Percentiles rank a stretch among this genome's conserved stretches.
These are phyloP conservation scores for Casaregolazyma suthepensis DNA, from an alignment of 1,139 yeast genomes.

Conservation along the genomic window DNA sequence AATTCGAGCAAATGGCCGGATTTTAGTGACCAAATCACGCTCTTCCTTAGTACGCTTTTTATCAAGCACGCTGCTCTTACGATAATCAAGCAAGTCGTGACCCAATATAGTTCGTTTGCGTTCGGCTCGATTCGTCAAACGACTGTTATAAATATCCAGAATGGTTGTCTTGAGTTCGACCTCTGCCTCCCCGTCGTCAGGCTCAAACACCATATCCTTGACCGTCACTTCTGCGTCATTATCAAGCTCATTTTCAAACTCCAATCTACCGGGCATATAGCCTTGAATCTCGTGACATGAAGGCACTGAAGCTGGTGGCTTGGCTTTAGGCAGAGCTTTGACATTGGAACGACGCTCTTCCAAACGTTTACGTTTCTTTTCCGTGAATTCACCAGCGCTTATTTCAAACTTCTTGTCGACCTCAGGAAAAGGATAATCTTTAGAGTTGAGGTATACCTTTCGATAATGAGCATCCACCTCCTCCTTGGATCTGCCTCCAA, in stretches of 20 bases:
- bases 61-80: conserved; percentile 67
- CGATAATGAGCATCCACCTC: conserved; percentile 84
- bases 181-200: conserved; percentile 83
- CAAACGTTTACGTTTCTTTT: conserved; percentile 61
- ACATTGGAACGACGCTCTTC: conserved; percentile 66
- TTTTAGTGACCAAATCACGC: conserved; percentile 65
- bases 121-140: conserved; percentile 88
- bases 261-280: conserved; percentile 97
- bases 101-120: conserved; percentile 75
- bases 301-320: conserved; percentile 89
- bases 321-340: conserved; percentile 57
- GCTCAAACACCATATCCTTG: conserved; percentile 92
- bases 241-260: conserved; percentile 92
- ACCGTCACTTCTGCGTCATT: conserved; percentile 93
- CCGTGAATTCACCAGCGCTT: conserved; percentile 63
- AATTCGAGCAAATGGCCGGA: conserved; percentile 76
- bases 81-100: conserved; percentile 75
- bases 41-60: conserved; percentile 86
- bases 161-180: conserved; percentile 84
- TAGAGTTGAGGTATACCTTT: conserved; percentile 60
- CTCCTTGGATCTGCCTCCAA: conserved; percentile 86
- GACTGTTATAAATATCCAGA: conserved; percentile 80
- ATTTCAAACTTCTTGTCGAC: conserved; percentile 65
- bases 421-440: conserved; percentile 65
- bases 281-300: conserved; percentile 96